These are phyloP conservation scores for Sphenostylis stenocarpa DNA, from an alignment of 306 rosid species.

Conservation along the genomic window DNA sequence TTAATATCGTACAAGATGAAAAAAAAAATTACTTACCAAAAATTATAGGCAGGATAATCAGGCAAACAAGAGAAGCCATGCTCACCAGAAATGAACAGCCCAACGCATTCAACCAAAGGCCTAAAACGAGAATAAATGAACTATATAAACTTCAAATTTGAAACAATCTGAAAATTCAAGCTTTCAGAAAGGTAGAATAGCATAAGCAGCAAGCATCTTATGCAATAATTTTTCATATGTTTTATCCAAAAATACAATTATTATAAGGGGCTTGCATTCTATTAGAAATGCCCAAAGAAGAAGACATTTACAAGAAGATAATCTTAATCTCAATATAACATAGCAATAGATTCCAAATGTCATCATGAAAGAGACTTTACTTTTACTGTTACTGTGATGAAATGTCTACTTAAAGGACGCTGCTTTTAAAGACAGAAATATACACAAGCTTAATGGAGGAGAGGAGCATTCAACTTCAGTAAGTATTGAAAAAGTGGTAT, in stretches of 20 bases:
- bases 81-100: slow-evolving; percentile 97
- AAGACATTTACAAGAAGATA: neutral
- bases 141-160: neutral
- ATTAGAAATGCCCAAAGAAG: neutral
- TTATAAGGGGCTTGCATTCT: neutral
- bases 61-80: slow-evolving; percentile 94
- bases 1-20: slow-evolving; percentile 5
- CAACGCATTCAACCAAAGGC: slow-evolving; percentile 85
- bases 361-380: neutral
- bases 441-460: neutral
- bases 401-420: neutral
- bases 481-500: neutral
- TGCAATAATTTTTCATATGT: neutral
- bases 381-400: neutral
- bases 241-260: slow-evolving; percentile 16
- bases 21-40: slow-evolving; percentile 57
- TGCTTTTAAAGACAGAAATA: neutral
- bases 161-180: neutral
- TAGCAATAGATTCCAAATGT: neutral
- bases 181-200: slow-evolving; percentile 13
- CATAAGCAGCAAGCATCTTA: slow-evolving; percentile 2
- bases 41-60: slow-evolving; percentile 77
- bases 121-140: slow-evolving; percentile 38
- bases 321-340: slow-evolving; percentile 4
- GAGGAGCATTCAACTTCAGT: slow-evolving; percentile 3